Base-by-base conservation (phyloP, 2,329 filamentous ascomycete genomes). In the Diplodia seriata region DNA sequence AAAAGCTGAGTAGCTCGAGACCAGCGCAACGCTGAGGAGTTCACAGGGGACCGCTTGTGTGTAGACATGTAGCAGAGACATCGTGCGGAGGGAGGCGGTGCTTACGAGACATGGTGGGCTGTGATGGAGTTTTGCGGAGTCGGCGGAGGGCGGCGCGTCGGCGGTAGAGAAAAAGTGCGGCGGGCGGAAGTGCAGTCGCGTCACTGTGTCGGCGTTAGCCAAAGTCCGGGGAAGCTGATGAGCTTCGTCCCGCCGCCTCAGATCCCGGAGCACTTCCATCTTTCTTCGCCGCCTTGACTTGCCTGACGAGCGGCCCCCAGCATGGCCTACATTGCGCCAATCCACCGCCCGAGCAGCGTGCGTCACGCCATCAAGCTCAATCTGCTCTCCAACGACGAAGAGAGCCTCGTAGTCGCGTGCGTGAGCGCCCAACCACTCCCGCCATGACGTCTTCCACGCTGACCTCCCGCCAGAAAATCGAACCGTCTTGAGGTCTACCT, bases 321-420 rank as follows among this genome's bases (percentile, higher is more conserved):
- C 69, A 99, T 99, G 95, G 91, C 95, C 64, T 99, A 98, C 79
- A 84, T 99, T 75, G 93, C 93, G 70, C 94, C 95, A 49, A 95
- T 99, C 68, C 95, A 99, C 79, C 87, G 90, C 74, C 91, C 95
- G 29, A 97, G 92, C 78, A 97, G 93, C 82, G 89, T 97, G 71
- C 89, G 94, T 67, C 91, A 97, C 86, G 94, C 94, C 15, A 79
- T 98, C 72, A 92, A 90, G 76, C 85, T 94, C 69, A 89, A 88
- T 73, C 90, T 98, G 73, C 83, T 97, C 63, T 86, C 87, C 53
- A 82, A 87, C 4, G 87, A 91, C 62, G 88, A 93, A 70, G 91
- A 97, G 74, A 93, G 92, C 73, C 84, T 99, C 70, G 88, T 97
- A 65, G 85, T 97, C 75, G 93, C 93, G 94, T 97, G 86, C 81